Base-by-base conservation (phyloP, 495 filamentous ascomycete genomes). In the Xylaria longipes region DNA sequence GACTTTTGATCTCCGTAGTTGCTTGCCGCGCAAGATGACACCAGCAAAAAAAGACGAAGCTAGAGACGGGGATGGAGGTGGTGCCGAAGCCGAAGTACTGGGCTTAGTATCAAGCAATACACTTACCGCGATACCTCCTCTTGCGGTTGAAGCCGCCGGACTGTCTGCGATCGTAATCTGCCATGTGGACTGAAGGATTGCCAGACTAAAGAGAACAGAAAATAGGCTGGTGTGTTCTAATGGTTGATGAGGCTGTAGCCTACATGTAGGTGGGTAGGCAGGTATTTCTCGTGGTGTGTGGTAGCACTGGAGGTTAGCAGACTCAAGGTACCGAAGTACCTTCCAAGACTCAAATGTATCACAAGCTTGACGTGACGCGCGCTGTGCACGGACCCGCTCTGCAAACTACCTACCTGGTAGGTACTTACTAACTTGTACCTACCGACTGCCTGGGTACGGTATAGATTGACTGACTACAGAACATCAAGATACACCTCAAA, bases 151-250 rank as follows among this genome's bases (percentile, higher is more conserved):
- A 60, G 5, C 77, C 69, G 67, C 87, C 85, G 65, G 87, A 82
- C 48, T 82, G 84, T 78, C 92, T 86, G 65, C 89, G 87, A 72
- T 94, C 92, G 80, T 90, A 88, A 72, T 95, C 92, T 56, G 90
- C 90, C 93, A 96, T 96, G 39, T 69, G 72, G 69, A 46, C 35
- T 17, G 22, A 22, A 1, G 1, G 54, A 69, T 11, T 14, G 29
- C 25, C 39, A 31, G 22, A 70, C 45, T 22, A 15, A n/a, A 45
- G 33, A 75, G 25, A 60, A 20, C 37, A 56, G 33, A 58, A 61
- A 31, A 62, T 52, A 52, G 35, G 33, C 58, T 67, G 62, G 50
- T 48, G 57, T 29, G 22, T 29, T 74, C 25, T 50, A 71, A 56
- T 54, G 66, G 29, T 63, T 41, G 70, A 31, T 35, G 48, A 56